Base-by-base conservation (phyloP, 148 eudicot species). In the Spergularia bocconei region DNA sequence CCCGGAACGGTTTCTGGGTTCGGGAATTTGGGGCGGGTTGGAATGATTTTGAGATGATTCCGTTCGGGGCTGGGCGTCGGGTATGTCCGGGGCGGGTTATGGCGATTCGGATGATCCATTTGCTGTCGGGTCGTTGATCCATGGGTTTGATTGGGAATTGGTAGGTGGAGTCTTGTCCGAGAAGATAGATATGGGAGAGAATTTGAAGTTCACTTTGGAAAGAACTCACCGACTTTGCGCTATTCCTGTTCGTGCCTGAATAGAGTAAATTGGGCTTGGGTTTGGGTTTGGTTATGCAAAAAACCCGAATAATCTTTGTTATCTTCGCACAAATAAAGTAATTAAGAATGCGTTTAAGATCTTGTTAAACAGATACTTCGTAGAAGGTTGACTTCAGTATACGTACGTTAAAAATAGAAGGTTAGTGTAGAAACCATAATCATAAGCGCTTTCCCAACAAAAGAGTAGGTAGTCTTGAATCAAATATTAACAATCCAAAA, bases 41-140 rank as follows among this genome's bases (percentile, higher is more conserved):
- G 14, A 47, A 60, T 10, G 60, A 51, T 74, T 72, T 62, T 63
- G 77, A 63, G 14, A 41, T 74, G 57, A 63, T 74, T 51, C 56
- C 77, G 19, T 74, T 74, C 19, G 77, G 77, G 51, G 56, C 70
- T 17, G 70, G 77, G 11, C 59, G 69, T 16, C 52, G 69, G 51
- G 59, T 57, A 12, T 78, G 81, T 52, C 71, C 75, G 9, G 81
- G 77, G 14, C 11, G 67, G 77, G 33, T 56, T 13, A 14, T 72
- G 81, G 81, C 61, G 20, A 48, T 44, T 21, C 64, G 71, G 72
- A 78, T 78, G 67, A 23, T 78, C 51, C 66, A 25, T 33, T 57
- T 56, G 67, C 58, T 65, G 15, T 72, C 21, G 77, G 81, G 11
- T 52, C 56, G 44, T 63, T 78, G 66, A 65, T 73, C 15, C 64